phyloP scores from a whole-genome alignment of 768 basidiomycete genomes.

The Nevesoporus exiguus region DNA sequence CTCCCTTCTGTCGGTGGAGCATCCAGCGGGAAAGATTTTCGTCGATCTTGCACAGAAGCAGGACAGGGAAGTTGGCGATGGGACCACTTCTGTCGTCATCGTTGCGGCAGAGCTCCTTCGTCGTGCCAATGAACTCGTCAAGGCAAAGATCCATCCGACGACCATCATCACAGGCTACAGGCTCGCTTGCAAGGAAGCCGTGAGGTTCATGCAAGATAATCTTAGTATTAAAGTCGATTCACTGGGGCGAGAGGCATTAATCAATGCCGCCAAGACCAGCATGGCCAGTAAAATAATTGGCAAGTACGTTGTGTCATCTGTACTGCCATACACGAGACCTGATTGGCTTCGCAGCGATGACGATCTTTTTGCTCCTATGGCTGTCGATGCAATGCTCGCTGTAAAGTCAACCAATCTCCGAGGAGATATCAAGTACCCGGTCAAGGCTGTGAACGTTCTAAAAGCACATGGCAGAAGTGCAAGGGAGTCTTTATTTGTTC shows the following conservation, averaged over 20 bases:
- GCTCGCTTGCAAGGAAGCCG: conserved; percentile 94
- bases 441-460: conserved; percentile 97
- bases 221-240: conserved; percentile 90
- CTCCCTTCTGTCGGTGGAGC: conserved; percentile 87
- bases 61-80: conserved; percentile 99
- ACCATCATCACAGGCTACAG: conserved; percentile 99
- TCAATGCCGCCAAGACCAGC: conserved; percentile 96
- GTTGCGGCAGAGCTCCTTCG: conserved; percentile 96
- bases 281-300: conserved; percentile 99
- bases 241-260: conserved; percentile 85
- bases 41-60: conserved; percentile 99
- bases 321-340: not conserved
- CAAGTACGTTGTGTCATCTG: conserved; percentile 57
- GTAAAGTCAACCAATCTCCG: conserved; percentile 92
- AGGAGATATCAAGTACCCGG: conserved; percentile 97
- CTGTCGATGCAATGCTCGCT: conserved; percentile 97
- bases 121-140: conserved; percentile 95
- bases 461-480: conserved; percentile 98
- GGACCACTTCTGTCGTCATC: conserved; percentile 97
- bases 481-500: conserved; percentile 90
- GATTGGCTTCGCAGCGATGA: conserved; percentile 65
- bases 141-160: conserved; percentile 97
- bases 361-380: conserved; percentile 97
- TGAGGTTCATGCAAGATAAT: conserved; percentile 97
- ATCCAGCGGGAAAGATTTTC: conserved; percentile 95